phyloP scores from a whole-genome alignment of 1,284 basidiomycete species.

The Wolfiporia cocos region DNA sequence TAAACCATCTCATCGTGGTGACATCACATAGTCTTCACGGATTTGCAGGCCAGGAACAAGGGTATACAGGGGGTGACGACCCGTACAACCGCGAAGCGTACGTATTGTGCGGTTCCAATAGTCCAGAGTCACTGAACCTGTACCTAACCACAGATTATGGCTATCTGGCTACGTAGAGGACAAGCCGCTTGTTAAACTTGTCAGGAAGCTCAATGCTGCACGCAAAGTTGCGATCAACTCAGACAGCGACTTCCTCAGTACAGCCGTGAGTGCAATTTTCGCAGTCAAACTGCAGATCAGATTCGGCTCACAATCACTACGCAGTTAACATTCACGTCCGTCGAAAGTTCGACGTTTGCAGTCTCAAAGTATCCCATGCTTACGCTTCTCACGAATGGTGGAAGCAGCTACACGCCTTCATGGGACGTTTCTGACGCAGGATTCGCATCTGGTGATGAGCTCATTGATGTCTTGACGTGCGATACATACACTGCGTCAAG shows the following conservation, averaged over 20 bases:
- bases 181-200: constrained; percentile 45
- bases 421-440: constrained; percentile 43
- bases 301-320: too few species aligned
- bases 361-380: constrained; percentile 64
- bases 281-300: not conserved
- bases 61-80: constrained; percentile 28
- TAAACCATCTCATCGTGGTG: not conserved
- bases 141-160: constrained; percentile 42
- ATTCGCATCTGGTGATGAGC: constrained; percentile 38
- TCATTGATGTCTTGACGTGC: constrained; percentile 63
- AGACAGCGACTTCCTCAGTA: constrained; percentile 45
- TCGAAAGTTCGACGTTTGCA: constrained; percentile 41
- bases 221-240: constrained; percentile 48
- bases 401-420: constrained; percentile 29
- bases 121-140: not conserved
- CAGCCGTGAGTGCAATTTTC: constrained; percentile 18
- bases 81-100: constrained; percentile 58
- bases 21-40: not conserved
- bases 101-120: constrained; percentile 16
- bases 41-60: constrained; percentile 29
- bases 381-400: constrained; percentile 62
- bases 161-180: constrained; percentile 42
- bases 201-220: constrained; percentile 53
- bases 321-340: constrained; percentile 41
- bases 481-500: constrained; percentile 36